Percentiles rank a stretch among this genome's conserved stretches.
These are phyloP conservation scores for Liriodendron chinense DNA, from an alignment of 164 flowering plant species.

Conservation along the genomic window DNA sequence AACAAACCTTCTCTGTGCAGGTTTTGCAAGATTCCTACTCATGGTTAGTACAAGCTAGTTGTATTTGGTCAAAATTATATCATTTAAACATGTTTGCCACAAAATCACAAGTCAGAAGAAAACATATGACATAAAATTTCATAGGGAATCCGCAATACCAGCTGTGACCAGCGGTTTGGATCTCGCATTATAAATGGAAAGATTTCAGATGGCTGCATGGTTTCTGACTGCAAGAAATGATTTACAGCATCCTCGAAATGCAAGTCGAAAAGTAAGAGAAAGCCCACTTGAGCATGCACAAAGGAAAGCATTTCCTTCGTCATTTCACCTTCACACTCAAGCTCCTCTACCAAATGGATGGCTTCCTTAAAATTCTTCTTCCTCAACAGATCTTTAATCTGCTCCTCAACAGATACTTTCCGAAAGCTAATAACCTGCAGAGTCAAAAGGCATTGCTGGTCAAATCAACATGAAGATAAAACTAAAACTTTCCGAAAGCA, in stretches of 20 bases:
- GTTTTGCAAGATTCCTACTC: too few species aligned
- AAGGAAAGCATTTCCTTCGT: conserved; percentile 82
- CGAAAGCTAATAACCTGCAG: conserved; percentile 66
- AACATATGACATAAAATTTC: neutral
- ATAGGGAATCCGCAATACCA: conserved; percentile 42
- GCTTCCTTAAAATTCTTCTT: conserved; percentile 87
- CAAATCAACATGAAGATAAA: too few species aligned
- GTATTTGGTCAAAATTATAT: neutral
- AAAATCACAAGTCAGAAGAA: neutral
- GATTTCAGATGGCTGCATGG: conserved; percentile 93
- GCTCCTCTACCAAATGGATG: conserved; percentile 77
- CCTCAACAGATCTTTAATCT: conserved; percentile 80
- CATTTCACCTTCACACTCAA: conserved; percentile 80
- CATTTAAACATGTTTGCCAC: neutral
- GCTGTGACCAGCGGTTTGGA: conserved; percentile 90
- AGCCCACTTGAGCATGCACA: conserved; percentile 99
- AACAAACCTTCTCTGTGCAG: too few species aligned
- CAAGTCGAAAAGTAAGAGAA: conserved; percentile 87
- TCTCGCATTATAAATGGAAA: conserved; percentile 97
- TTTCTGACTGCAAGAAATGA: conserved; percentile 84
- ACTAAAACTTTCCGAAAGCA: conserved; percentile 73
- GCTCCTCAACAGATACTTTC: conserved; percentile 76
- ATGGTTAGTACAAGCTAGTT: too few species aligned
- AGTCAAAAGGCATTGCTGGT: too few species aligned
- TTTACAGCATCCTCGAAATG: conserved; percentile 94